These are phyloP conservation scores for Nothophytophthora sp. DNA, from an alignment of 352 stramenopile species.

Conservation along the genomic window DNA sequence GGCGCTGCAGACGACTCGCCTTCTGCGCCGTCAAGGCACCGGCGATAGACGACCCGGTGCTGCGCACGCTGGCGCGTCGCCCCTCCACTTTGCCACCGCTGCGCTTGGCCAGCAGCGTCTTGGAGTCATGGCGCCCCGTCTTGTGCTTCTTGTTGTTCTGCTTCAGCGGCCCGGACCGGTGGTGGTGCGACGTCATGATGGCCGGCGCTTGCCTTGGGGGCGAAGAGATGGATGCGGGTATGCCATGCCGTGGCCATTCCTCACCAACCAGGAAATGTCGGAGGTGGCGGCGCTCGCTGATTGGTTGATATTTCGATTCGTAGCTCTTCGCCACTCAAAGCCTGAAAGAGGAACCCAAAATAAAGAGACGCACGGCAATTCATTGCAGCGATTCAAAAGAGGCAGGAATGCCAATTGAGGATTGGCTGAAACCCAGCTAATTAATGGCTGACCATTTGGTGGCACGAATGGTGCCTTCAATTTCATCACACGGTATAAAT, in stretches of 20 bases:
- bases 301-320: not conserved
- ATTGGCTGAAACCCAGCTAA: not conserved
- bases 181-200: conserved; percentile 84
- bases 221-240: not conserved
- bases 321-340: conserved; percentile 2
- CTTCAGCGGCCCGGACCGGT: conserved; percentile 88
- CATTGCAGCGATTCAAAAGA: conserved; percentile 7
- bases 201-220: too few relatives aligned
- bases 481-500: too few relatives aligned
- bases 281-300: not conserved
- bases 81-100: conserved; percentile 78
- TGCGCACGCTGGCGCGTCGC: conserved; percentile 41
- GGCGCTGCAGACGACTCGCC: conserved; percentile 70
- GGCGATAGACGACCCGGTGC: conserved; percentile 33
- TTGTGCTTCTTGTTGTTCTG: conserved; percentile 95
- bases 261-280: not conserved
- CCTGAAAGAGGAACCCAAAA: too few relatives aligned
- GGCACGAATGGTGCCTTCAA: too few relatives aligned
- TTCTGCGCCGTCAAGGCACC: conserved; percentile 72
- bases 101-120: conserved; percentile 69
- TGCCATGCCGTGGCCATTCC: not conserved
- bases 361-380: not conserved
- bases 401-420: too few relatives aligned
- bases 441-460: too few relatives aligned
- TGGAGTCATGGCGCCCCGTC: conserved; percentile 80